Evolutionary conservation across 2,329 filamentous ascomycete genomes (phyloP).

Genomic region (Alternaria sp.): DNA sequence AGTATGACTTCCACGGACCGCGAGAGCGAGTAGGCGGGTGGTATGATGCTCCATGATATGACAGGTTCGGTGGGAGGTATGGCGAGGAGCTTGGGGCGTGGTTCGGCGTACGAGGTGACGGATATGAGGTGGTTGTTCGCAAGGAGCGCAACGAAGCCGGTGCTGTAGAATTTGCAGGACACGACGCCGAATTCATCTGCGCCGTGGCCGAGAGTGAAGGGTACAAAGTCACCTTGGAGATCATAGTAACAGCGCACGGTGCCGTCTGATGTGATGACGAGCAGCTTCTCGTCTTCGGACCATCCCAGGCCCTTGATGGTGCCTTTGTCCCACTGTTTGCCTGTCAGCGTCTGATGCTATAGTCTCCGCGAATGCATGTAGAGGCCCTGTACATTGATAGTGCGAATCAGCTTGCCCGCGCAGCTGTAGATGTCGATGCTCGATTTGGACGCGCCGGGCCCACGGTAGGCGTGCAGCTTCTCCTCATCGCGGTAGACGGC

Average conservation of each 20-base stretch:
- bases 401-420: conserved; percentile 85
- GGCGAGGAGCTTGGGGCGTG: conserved; percentile 83
- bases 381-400: conserved; percentile 66
- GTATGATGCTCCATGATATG: conserved; percentile 87
- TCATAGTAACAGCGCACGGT: conserved; percentile 90
- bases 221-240: conserved; percentile 92
- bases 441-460: conserved; percentile 75
- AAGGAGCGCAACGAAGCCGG: conserved; percentile 91
- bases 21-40: conserved; percentile 87
- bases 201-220: conserved; percentile 88
- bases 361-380: conserved; percentile 4
- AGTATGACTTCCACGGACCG: conserved; percentile 91
- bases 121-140: conserved; percentile 86
- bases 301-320: conserved; percentile 88
- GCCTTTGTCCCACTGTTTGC: conserved; percentile 80
- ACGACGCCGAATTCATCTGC: conserved; percentile 87
- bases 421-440: conserved; percentile 95
- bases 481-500: conserved; percentile 88
- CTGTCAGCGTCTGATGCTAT: conserved; percentile 19
- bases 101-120: conserved; percentile 90
- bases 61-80: conserved; percentile 79
- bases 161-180: conserved; percentile 89
- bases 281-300: conserved; percentile 92
- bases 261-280: conserved; percentile 89
- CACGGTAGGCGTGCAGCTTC: conserved; percentile 81